Evolutionary conservation across 2,329 filamentous ascomycete species (phyloP).

Genomic region (Fusarium sp.): DNA sequence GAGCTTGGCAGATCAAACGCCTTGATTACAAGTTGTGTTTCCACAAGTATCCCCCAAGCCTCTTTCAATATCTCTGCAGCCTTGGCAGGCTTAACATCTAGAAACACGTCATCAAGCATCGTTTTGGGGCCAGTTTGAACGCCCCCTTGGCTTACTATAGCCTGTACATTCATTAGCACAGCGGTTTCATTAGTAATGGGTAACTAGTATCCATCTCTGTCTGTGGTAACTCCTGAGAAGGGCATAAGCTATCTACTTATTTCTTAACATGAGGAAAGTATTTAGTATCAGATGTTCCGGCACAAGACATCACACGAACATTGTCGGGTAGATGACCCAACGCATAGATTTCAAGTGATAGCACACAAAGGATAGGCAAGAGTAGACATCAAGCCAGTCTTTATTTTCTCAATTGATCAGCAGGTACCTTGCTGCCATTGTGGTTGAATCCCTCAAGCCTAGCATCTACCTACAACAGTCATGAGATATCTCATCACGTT

Average conservation of each 20-base stretch:
- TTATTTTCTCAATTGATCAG: background rate
- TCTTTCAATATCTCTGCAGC: background rate
- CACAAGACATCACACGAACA: background rate
- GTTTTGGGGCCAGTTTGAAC: background rate
- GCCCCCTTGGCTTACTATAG: background rate
- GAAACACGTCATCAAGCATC: background rate
- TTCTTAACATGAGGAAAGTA: background rate
- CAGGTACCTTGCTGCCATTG: background rate
- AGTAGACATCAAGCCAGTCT: fast-evolving
- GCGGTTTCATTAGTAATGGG: background rate
- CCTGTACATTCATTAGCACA: background rate
- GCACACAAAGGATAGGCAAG: background rate
- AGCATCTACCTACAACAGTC: background rate
- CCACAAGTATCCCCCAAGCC: background rate
- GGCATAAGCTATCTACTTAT: background rate
- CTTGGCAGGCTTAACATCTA: background rate
- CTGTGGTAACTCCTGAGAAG: background rate
- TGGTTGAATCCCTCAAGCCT: background rate
- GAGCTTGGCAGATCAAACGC: background rate
- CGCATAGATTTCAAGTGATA: background rate
- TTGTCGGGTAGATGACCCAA: too few relatives aligned
- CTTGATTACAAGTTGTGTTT: background rate
- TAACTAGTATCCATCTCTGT: background rate
- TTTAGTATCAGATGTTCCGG: background rate
- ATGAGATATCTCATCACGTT: background rate